Base-by-base conservation (phyloP, 192 early-diverging fungal genomes). In the Entomortierella chlamydospora region DNA sequence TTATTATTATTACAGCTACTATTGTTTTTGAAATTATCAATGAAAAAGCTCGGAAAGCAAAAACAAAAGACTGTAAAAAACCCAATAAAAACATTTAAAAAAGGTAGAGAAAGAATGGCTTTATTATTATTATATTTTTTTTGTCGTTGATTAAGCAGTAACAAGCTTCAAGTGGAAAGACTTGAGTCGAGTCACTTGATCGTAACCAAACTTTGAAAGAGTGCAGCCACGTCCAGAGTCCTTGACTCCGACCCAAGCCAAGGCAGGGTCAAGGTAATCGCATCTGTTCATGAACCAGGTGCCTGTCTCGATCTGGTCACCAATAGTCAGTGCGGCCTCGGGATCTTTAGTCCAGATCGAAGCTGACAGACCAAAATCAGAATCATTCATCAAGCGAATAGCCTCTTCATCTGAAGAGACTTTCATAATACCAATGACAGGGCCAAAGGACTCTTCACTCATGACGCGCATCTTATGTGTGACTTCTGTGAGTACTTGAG, bases 201-300 rank as follows among this genome's bases (percentile, higher is more conserved):
- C 93, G 71, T 90, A 95, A 22, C 92, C 93, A 69, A 87, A 85
- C 61, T 87, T 85, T 30, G 87, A 90, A 57, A 95, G 72, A 10
- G 92, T 86, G 55, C 87, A 88, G 11, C 94, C 94, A 0, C 89
- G 66, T 0, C 94, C 94, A 34, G 87, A 90, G 11, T 93, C 84
- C 80, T 94, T 95, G 29, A 86, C 88, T 18, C 92, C 94, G 29
- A 88, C 86, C 94, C 94, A 95, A 45, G 91, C 84, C 20, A 95
- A 66, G 10, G 87, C 93, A 23, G 94, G 94, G 66, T 95, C 94
- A 28, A 95, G 67, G 66, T 91, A 94, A 77, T 94, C 93, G 72
- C 92, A 94, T 9, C 94, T 87, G 61, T 95, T 95, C 87, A 94
- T 87, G 78, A 93, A 95, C 84, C 91, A 88, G 9, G 94, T 95